Base-by-base conservation (phyloP, 2,329 filamentous ascomycete species). In the Tolypocladium endophyticum region DNA sequence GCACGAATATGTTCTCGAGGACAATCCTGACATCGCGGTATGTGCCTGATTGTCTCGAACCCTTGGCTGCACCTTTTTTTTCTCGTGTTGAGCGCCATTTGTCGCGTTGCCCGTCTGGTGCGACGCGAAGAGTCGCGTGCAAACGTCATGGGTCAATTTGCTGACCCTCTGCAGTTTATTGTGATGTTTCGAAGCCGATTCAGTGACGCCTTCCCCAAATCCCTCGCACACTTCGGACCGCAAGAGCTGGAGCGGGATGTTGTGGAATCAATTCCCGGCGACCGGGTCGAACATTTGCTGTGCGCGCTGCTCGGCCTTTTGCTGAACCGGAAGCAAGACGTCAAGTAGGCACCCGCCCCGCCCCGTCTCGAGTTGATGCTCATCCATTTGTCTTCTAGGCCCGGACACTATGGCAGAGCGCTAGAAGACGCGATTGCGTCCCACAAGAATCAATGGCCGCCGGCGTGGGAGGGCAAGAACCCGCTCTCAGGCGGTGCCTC, bases 121-220 rank as follows among this genome's bases (percentile, higher is more conserved):
- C 69, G 74, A 84, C 83, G 81, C 80, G 81, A 78, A 69, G 71
- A 68, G 72, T 80, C 79, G 80, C 81, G 81, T 80, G 64, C 64
- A 66, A 65, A 71, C 65, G 67, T 67, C 65, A 68, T 68, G 62
- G 60, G 59, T 62, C 61, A 59, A 64, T 64, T 67, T 73, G 75
- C 70, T 74, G 68, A 69, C 69, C 66, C 67, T 14, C 53, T 57
- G 66, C 68, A 97, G 91, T 97, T 99, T 76, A 90, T 99, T 74
- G 91, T 97, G 66, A 97, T 96, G 90, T 99, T 97, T 76, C 87
- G 93, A 73, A 89, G 89, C 74, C 90, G 94, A 70, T 97, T 99
- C 75, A 87, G 83, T 75, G 92, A 96, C 62, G 88, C 86, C 62
- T 94, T 99, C 66, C 88, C 92, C 55, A 88, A 92, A 74, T 94